Percentiles rank a stretch among this genome's conserved stretches.
phyloP scores from a whole-genome alignment of 2,329 filamentous ascomycete genomes.

The Thermoascus crustaceus region DNA sequence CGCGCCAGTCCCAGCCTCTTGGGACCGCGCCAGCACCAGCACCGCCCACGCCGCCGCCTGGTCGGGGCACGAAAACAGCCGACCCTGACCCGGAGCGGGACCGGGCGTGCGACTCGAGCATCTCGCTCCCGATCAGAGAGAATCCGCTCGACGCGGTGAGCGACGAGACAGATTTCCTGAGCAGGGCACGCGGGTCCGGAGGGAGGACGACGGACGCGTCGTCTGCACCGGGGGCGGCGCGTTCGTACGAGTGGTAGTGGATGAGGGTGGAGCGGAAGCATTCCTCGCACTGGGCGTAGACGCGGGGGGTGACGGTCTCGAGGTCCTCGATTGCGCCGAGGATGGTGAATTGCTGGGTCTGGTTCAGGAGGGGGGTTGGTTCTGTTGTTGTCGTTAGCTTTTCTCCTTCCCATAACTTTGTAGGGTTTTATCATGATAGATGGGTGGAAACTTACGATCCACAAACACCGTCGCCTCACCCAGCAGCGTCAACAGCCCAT shows the following conservation, averaged over 20 bases:
- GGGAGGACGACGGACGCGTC: conserved; percentile 17
- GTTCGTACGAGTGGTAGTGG: conserved; percentile 55
- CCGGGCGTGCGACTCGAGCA: conserved; percentile 47
- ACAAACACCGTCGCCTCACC: conserved; percentile 77
- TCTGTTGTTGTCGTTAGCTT: conserved; percentile 29
- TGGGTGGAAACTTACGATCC: conserved; percentile 40
- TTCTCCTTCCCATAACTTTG: too few species aligned
- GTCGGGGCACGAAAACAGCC: conserved; percentile 37
- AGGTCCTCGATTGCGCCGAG: conserved; percentile 74
- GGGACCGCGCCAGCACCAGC: conserved; percentile 22
- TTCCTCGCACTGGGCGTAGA: conserved; percentile 67
- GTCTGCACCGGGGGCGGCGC: conserved; percentile 8
- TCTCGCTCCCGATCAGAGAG: conserved; percentile 64
- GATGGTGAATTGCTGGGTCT: conserved; percentile 64
- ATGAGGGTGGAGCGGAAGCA: conserved; percentile 68
- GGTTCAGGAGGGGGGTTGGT: conserved; percentile 53
- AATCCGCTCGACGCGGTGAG: conserved; percentile 53
- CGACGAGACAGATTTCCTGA: conserved; percentile 54
- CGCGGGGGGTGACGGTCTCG: conserved; percentile 63
- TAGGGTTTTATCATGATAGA: neutral
- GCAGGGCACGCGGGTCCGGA: conserved; percentile 55
- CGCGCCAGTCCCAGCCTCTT: conserved; percentile 67
- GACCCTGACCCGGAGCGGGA: conserved; percentile 34
- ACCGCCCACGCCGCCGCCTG: too few species aligned
- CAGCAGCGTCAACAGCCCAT: conserved; percentile 73